phyloP scores from a whole-genome alignment of 108 stramenopile species.

The Parietichytrium sp. region DNA sequence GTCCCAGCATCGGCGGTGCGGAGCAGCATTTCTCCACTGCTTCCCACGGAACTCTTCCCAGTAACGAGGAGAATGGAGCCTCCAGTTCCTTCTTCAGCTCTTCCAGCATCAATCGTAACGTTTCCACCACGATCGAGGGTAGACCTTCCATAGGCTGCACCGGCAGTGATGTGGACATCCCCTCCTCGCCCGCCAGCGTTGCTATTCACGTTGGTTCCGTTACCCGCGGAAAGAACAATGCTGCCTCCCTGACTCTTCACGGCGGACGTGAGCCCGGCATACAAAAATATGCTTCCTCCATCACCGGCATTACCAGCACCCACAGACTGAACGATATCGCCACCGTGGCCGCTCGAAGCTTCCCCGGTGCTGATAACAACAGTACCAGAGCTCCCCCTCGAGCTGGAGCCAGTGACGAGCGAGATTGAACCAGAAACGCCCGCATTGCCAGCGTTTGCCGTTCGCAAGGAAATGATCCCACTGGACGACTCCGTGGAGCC shows the following conservation, averaged over 20 bases:
- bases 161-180: neutral
- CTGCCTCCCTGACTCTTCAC: neutral
- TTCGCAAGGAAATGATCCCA: neutral
- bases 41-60: neutral
- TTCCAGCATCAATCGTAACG: neutral
- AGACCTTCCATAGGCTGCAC: neutral
- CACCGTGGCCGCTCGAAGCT: conserved; percentile 1
- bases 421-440: neutral
- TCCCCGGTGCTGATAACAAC: neutral
- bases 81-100: conserved; percentile 16
- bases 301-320: conserved; percentile 1
- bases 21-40: neutral
- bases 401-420: neutral
- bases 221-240: neutral
- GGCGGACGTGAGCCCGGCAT: neutral
- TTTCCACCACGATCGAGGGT: neutral
- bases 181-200: neutral
- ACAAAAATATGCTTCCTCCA: neutral
- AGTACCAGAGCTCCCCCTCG: neutral
- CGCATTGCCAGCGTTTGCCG: neutral
- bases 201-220: neutral
- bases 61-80: neutral
- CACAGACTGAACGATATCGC: neutral
- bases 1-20: neutral
- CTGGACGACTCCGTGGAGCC: neutral